phyloP scores from a whole-genome alignment of 345 rosid species.

The Passiflora organensis region DNA sequence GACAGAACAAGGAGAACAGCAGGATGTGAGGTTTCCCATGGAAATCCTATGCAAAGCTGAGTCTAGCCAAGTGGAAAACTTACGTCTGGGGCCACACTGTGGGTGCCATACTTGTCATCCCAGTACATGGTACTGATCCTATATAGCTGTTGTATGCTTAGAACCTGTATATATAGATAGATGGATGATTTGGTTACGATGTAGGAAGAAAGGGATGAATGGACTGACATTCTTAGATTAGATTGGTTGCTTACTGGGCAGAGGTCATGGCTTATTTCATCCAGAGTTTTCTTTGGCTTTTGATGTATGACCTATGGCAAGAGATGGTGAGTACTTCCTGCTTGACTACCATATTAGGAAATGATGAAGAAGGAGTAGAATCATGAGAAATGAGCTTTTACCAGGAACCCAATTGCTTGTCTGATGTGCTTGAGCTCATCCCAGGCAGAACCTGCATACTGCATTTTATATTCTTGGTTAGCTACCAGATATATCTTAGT shows the following conservation, averaged over 20 bases:
- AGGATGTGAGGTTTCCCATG: neutral
- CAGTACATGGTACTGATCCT: conserved; percentile 92
- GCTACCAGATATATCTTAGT: neutral
- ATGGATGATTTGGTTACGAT: too few relatives aligned
- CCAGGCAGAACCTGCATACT: conserved; percentile 97
- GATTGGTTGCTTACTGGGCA: conserved; percentile 66
- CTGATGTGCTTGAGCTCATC: conserved; percentile 91
- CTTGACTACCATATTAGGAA: conserved; percentile 4
- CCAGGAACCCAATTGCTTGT: conserved; percentile 95
- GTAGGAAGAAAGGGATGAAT: too few relatives aligned
- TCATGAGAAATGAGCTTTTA: too few relatives aligned
- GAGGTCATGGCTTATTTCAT: conserved; percentile 86
- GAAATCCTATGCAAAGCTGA: conserved; percentile 11
- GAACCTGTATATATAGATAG: conserved; percentile 46
- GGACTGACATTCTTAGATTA: neutral
- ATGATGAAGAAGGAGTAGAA: neutral
- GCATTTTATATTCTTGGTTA: conserved; percentile 14
- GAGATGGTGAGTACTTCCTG: conserved; percentile 10
- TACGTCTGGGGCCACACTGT: conserved; percentile 82
- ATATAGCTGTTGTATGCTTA: conserved; percentile 88
- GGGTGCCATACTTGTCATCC: conserved; percentile 96
- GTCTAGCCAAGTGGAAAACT: conserved; percentile 36
- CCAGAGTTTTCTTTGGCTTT: conserved; percentile 80
- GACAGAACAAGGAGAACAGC: too few relatives aligned
- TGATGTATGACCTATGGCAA: conserved; percentile 79